phyloP scores from a whole-genome alignment of 306 rosid genomes.

The Gleditsia sinensis region DNA sequence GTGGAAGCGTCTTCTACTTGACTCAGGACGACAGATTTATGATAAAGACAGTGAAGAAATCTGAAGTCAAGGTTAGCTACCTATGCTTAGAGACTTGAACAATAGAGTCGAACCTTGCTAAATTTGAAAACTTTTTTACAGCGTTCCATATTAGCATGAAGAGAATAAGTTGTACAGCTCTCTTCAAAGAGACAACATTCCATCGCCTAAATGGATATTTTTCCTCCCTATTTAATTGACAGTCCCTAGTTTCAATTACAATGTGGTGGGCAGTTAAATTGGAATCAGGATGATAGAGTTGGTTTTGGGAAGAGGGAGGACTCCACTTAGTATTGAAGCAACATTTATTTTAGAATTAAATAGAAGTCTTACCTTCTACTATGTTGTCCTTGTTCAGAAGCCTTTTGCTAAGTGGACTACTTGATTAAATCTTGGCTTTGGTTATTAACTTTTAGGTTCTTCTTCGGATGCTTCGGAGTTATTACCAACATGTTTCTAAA shows the following conservation, averaged over 20 bases:
- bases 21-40: constrained; percentile 96
- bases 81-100: constrained; percentile 4
- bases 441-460: constrained; percentile 66
- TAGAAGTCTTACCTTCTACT: neutral
- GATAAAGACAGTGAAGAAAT: constrained; percentile 97
- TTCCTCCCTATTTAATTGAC: neutral
- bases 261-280: neutral
- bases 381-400: neutral
- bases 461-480: constrained; percentile 92
- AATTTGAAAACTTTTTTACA: neutral
- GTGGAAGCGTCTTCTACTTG: constrained; percentile 90
- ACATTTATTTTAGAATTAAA: neutral
- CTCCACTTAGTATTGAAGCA: neutral
- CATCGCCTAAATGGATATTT: neutral
- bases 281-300: neutral
- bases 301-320: constrained; percentile 7
- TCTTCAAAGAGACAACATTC: neutral
- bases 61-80: constrained; percentile 90
- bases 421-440: constrained; percentile 27
- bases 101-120: constrained; percentile 23
- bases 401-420: neutral
- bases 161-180: neutral
- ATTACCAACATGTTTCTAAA: constrained; percentile 64
- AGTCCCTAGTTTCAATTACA: neutral
- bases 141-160: neutral